phyloP scores from a whole-genome alignment of 805 yeast species.

The Brettanomyces custersianus region DNA sequence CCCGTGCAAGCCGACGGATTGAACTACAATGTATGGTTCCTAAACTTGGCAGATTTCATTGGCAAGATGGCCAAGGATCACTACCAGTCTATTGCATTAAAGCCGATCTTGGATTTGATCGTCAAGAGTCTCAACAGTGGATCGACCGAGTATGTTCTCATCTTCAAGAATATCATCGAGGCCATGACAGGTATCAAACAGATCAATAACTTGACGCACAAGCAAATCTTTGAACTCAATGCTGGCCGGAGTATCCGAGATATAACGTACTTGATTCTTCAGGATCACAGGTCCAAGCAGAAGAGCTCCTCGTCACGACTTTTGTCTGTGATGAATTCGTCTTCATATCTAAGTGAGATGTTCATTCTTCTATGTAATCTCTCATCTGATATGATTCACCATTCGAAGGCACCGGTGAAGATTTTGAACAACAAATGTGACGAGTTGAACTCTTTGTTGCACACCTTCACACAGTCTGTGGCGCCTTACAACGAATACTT shows the following conservation, averaged over 20 bases:
- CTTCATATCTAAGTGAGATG: slow-evolving; percentile 49
- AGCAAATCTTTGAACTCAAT: slow-evolving; percentile 57
- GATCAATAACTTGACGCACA: slow-evolving; percentile 53
- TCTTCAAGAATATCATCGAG: slow-evolving; percentile 57
- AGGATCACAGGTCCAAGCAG: slow-evolving; percentile 45
- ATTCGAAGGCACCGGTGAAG: slow-evolving; percentile 44
- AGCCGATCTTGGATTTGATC: slow-evolving; percentile 51
- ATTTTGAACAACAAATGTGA: slow-evolving; percentile 65
- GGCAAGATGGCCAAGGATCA: slow-evolving; percentile 59
- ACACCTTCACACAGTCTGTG: slow-evolving; percentile 52
- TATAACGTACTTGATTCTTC: slow-evolving; percentile 48
- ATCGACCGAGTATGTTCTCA: slow-evolving; percentile 50
- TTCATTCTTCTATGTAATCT: slow-evolving; percentile 52
- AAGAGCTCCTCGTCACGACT: slow-evolving; percentile 40
- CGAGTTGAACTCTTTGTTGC: slow-evolving; percentile 58
- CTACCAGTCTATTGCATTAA: slow-evolving; percentile 44
- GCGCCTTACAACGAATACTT: slow-evolving; percentile 36
- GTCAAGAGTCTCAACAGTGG: slow-evolving; percentile 54
- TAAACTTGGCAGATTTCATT: slow-evolving; percentile 68
- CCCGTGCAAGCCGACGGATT: slow-evolving; percentile 72
- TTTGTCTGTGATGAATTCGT: slow-evolving; percentile 33
- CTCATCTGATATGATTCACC: slow-evolving; percentile 27
- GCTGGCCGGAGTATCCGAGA: slow-evolving; percentile 52
- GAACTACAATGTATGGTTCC: slow-evolving; percentile 77
- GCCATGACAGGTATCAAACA: slow-evolving; percentile 77